These are phyloP conservation scores for Blepharisma japonicum DNA, from an alignment of 73 alveolate species.

Conservation along the genomic window DNA sequence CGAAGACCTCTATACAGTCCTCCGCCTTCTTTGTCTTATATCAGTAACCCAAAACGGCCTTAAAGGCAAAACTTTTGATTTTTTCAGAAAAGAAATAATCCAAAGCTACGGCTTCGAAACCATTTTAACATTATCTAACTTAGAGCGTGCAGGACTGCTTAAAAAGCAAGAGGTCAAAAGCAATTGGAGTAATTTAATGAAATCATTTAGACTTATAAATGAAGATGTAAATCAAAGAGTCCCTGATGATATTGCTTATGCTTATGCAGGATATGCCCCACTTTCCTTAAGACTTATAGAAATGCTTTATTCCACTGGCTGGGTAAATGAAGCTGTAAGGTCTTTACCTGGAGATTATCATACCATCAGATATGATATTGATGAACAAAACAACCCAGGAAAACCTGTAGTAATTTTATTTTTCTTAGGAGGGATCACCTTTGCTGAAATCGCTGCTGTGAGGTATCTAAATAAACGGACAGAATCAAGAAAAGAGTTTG, in stretches of 20 bases:
- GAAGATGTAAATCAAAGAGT: conserved; percentile 44
- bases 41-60: conserved; percentile 46
- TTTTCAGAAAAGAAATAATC: conserved; percentile 47
- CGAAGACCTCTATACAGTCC: conserved; percentile 40
- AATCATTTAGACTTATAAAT: conserved; percentile 38
- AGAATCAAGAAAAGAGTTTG: conserved; percentile 40
- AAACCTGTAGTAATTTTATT: conserved; percentile 48
- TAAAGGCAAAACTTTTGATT: conserved; percentile 41
- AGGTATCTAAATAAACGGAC: conserved; percentile 58
- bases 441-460: conserved; percentile 70
- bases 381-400: conserved; percentile 29
- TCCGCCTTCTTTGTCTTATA: conserved; percentile 42
- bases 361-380: conserved; percentile 10
- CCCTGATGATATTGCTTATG: conserved; percentile 50
- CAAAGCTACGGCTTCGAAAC: conserved; percentile 44
- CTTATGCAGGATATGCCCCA: conserved; percentile 56
- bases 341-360: conserved; percentile 39
- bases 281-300: conserved; percentile 36
- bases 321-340: conserved; percentile 31
- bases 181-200: conserved; percentile 34
- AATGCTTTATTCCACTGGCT: conserved; percentile 3
- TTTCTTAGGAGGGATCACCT: conserved; percentile 77
- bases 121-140: conserved; percentile 35
- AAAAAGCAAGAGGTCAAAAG: conserved; percentile 40
- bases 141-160: conserved; percentile 44